phyloP scores from a whole-genome alignment of 78 protist genomes.

The Chrysochromulina tobinii region DNA sequence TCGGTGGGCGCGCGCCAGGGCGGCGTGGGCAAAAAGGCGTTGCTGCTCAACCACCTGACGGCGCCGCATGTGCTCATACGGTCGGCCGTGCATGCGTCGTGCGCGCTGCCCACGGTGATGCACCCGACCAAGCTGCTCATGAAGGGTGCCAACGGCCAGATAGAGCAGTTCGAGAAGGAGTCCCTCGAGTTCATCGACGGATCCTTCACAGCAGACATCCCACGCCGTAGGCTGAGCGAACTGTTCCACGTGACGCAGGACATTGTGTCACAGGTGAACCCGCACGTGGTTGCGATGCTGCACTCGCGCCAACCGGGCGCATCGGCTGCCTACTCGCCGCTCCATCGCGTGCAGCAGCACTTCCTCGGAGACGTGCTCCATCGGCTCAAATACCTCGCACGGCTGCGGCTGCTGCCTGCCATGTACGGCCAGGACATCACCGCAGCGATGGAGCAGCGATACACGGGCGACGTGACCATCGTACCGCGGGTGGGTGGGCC shows the following conservation, averaged over 20 bases:
- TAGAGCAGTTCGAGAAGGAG: not conserved
- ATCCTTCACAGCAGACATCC: not conserved
- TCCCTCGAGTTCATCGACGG: not conserved
- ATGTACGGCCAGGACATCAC: too few species aligned
- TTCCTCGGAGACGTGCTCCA: too few species aligned
- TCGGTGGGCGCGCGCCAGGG: not conserved
- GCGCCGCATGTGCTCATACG: constrained; percentile 79
- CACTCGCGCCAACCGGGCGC: too few species aligned
- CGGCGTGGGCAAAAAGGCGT: constrained; percentile 27
- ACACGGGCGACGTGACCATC: too few species aligned
- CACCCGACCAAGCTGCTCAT: not conserved
- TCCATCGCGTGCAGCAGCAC: too few species aligned
- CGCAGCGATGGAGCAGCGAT: too few species aligned
- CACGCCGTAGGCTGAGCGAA: not conserved
- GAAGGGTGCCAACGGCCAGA: not conserved
- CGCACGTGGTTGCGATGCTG: too few species aligned
- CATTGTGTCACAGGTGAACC: too few species aligned
- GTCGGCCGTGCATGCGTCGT: constrained; percentile 51
- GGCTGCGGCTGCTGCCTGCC: too few species aligned
- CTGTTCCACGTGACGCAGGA: not conserved
- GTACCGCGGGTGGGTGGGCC: too few species aligned
- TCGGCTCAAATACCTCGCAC: too few species aligned
- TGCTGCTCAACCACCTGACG: constrained; percentile 76
- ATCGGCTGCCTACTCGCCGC: too few species aligned
- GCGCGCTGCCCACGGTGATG: not conserved